These are phyloP conservation scores for Kickxella alabastrina DNA, from an alignment of 192 early-diverging fungal species.

Conservation along the genomic window DNA sequence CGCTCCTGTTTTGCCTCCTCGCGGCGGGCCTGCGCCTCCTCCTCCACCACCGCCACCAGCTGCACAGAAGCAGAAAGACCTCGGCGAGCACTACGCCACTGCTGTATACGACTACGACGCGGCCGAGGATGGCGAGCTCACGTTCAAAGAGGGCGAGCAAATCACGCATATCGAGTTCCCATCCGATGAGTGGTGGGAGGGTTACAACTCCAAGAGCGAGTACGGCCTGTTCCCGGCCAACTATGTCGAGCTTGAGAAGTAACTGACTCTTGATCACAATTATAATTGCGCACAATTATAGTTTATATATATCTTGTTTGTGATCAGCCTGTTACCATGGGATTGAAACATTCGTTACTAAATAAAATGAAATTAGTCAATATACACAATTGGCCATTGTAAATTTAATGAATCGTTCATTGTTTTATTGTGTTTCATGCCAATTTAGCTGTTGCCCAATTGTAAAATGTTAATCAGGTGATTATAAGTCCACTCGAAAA, in stretches of 20 bases:
- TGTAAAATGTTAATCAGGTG: no score
- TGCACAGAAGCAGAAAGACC: conserved; percentile 12
- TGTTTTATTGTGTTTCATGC: no score
- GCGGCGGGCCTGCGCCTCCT: conserved; percentile 12
- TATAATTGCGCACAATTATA: no score
- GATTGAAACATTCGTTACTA: background rate
- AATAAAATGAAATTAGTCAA: background rate
- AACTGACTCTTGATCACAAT: no score
- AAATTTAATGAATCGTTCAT: no score
- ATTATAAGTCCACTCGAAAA: no score
- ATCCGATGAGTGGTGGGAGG: conserved; percentile 93
- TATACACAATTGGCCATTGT: no score
- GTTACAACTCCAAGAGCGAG: conserved; percentile 53
- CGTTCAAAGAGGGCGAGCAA: conserved; percentile 67
- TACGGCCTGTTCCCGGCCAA: conserved; percentile 76
- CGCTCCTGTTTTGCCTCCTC: conserved; percentile 11
- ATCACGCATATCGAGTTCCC: conserved; percentile 80
- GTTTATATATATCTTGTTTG: no score
- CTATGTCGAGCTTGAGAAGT: conserved; percentile 30
- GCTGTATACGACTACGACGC: conserved; percentile 84
- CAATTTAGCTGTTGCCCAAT: no score
- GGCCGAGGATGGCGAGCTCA: conserved; percentile 82
- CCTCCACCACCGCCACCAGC: conserved; percentile 15
- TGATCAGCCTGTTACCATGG: no score
- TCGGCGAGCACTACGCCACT: conserved; percentile 49